These are phyloP conservation scores for Sesbania bispinosa DNA, from an alignment of 306 rosid genomes.

Conservation along the genomic window DNA sequence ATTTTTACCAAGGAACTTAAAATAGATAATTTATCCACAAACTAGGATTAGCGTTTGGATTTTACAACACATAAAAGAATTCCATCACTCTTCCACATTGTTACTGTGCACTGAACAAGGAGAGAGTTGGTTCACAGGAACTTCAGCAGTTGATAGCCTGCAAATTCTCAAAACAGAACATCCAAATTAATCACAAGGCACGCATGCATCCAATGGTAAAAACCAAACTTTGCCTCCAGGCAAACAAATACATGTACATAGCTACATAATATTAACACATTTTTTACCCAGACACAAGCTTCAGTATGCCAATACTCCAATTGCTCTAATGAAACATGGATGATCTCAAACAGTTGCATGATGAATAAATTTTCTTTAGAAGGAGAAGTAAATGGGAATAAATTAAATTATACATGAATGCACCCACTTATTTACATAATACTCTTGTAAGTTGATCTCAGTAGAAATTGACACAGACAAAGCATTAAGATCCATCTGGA, in stretches of 20 bases:
- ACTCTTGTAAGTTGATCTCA: not conserved
- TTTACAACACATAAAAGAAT: not conserved
- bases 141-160: conserved; percentile 21
- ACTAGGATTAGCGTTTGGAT: not conserved
- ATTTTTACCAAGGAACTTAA: not conserved
- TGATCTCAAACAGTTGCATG: not conserved
- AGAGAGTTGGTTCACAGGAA: not conserved
- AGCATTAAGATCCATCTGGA: not conserved
- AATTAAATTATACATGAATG: not conserved
- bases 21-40: not conserved
- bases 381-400: not conserved
- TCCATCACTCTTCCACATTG: not conserved
- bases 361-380: not conserved
- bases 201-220: not conserved
- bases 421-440: not conserved
- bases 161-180: conserved; percentile 13
- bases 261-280: not conserved
- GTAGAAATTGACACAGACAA: not conserved
- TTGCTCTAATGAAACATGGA: not conserved
- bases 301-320: not conserved
- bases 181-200: conserved; percentile 7
- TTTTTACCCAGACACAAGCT: not conserved
- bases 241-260: not conserved
- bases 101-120: conserved; percentile 28
- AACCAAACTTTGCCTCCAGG: not conserved